Evolutionary conservation across 1,284 basidiomycete species (phyloP), one percentile per base, ranked within the genome.

Genomic region (Irpex rosettiformis): DNA sequence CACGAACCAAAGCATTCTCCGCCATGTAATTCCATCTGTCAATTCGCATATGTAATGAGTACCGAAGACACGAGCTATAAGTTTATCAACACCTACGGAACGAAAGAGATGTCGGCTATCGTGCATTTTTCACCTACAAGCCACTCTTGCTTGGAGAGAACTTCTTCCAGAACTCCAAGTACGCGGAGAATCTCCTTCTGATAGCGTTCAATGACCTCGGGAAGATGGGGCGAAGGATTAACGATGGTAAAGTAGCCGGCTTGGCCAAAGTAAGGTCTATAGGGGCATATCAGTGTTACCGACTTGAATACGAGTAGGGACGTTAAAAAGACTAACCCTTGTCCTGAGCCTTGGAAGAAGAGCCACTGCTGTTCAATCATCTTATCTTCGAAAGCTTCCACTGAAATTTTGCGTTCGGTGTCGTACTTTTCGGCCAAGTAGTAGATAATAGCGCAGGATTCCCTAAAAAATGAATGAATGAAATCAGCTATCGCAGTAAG

Each of bases 401-500:
- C 86, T 62, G 73, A 77, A 63, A 89, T 81, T 64, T 80, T 81
- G 70, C 73, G 69, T 18, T 85, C 79, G 57, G 72, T 78, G 65
- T 85, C 84, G 65, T 84, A 86, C 61, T 81, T 79, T 63, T 86
- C 79, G 10, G 75, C 77, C 43, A 91, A 75, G 72, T 89, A 90
- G 10, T 88, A 70, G 52, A 89, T 66, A 64, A 91, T 89, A 22
- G 84, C 84, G 27, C 82, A 81, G 3, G 81, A 83, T 72, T 92
- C 89, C 57, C 57, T 55, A 37, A 8, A 16, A 16, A 8, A 16
- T 37, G 33, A 37, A 37, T 1, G 16, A 0, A n/a, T n/a, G n/a
- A n/a, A n/a, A n/a, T n/a, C n/a, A n/a, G n/a, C n/a, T n/a, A n/a
- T n/a, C n/a, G n/a, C n/a, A n/a, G n/a, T n/a, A n/a, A n/a, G n/a